These are phyloP conservation scores for Setaria italica DNA, from an alignment of 202 grass and related monocot genomes.

Conservation along the genomic window DNA sequence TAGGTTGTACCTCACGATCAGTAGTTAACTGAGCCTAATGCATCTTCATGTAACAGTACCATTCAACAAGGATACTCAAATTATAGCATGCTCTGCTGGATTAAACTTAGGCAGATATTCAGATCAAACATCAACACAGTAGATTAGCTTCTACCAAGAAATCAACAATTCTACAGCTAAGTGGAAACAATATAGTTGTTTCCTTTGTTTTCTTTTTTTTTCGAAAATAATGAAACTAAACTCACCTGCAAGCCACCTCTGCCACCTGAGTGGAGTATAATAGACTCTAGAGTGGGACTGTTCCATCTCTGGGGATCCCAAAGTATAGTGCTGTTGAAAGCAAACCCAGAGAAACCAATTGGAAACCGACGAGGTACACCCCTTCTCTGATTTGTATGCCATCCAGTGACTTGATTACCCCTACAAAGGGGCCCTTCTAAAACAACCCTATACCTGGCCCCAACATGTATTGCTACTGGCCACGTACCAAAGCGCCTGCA, in stretches of 20 bases:
- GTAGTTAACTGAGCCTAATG: slow-evolving; percentile 15
- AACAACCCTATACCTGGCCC: slow-evolving; percentile 58
- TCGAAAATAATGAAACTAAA: background rate
- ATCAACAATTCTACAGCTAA: background rate
- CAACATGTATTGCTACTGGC: slow-evolving; percentile 84
- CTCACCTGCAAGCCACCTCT: slow-evolving; percentile 78
- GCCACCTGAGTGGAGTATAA: slow-evolving; percentile 76
- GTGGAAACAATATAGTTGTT: slow-evolving; percentile 1
- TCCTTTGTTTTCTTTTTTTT: background rate
- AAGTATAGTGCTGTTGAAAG: slow-evolving; percentile 93
- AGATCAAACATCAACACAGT: background rate
- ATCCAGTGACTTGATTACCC: slow-evolving; percentile 80
- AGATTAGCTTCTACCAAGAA: slow-evolving; percentile 5
- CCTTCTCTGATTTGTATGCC: slow-evolving; percentile 77
- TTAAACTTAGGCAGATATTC: slow-evolving; percentile 31
- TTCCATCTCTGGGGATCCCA: slow-evolving; percentile 91
- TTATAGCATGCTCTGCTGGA: slow-evolving; percentile 1
- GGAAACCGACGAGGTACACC: slow-evolving; percentile 68
- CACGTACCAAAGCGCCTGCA: slow-evolving; percentile 86
- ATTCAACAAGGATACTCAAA: slow-evolving; percentile 25
- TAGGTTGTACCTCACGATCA: slow-evolving; percentile 15
- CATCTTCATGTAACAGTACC: background rate
- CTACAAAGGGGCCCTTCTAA: slow-evolving; percentile 90
- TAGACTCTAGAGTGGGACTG: slow-evolving; percentile 62
- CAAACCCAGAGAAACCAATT: slow-evolving; percentile 79